Percentiles rank a stretch among this genome's conserved stretches.
These are phyloP conservation scores for Solanum chacoense DNA, from an alignment of 305 asterid species.

Conservation along the genomic window DNA sequence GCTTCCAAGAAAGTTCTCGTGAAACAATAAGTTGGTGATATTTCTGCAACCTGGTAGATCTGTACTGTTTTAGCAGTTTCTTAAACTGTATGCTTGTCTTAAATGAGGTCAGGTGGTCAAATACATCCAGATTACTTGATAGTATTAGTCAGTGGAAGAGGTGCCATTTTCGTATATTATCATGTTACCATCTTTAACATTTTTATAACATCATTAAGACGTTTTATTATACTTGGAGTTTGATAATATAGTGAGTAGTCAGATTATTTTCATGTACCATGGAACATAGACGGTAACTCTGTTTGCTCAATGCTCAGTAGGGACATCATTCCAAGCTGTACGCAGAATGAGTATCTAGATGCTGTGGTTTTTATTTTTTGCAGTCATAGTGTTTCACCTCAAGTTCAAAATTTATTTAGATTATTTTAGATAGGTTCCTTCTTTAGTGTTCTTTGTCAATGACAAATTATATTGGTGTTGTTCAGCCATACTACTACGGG, in stretches of 20 bases:
- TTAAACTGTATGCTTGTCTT: not conserved
- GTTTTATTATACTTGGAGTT: not conserved
- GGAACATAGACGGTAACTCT: not conserved
- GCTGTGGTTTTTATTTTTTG: not conserved
- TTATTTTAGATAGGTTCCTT: not conserved
- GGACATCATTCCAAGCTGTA: not conserved
- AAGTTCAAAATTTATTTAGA: not conserved
- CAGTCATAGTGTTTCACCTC: not conserved
- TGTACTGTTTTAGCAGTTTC: not conserved
- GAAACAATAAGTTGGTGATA: not conserved
- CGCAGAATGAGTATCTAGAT: not conserved
- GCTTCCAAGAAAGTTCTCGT: not conserved
- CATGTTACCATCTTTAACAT: not conserved
- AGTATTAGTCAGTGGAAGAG: not conserved
- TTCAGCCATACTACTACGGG: not conserved
- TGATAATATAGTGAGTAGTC: not conserved
- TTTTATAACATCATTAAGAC: not conserved
- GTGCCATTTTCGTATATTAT: not conserved
- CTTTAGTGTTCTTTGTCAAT: not conserved
- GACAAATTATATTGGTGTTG: not conserved
- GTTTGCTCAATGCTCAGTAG: not conserved
- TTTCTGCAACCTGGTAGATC: not conserved
- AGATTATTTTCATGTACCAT: not conserved
- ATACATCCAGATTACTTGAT: not conserved
- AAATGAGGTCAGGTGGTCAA: not conserved